A percentile compares a stretch with the other conserved stretches of the same genome.
Evolutionary conservation across 768 basidiomycete genomes (phyloP).

Genomic region (Steccherinum ochraceum): DNA sequence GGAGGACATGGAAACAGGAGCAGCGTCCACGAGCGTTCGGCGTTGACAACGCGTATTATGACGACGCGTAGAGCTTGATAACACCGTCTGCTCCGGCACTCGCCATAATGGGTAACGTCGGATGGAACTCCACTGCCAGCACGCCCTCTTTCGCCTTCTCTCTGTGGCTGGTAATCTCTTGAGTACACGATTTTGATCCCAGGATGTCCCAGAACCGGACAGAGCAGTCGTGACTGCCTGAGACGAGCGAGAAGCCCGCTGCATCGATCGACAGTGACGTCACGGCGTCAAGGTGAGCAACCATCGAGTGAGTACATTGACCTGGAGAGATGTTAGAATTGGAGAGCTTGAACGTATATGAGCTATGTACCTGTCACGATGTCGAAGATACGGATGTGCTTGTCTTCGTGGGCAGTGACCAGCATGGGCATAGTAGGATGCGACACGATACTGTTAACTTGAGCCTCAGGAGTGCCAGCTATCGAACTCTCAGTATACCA

Average conservation of each 20-base stretch:
- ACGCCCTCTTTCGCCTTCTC: conserved; percentile 90
- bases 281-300: conserved; percentile 87
- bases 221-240: conserved; percentile 91
- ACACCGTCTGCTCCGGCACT: conserved; percentile 96
- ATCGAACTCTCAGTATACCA: no score
- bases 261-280: conserved; percentile 88
- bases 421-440: conserved; percentile 88
- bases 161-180: conserved; percentile 86
- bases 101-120: conserved; percentile 78
- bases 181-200: conserved; percentile 71
- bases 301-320: conserved; percentile 84
- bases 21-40: conserved; percentile 6
- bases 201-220: conserved; percentile 93
- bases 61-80: conserved; percentile 85
- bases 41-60: conserved; percentile 35
- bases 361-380: conserved; percentile 60
- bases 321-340: conserved; percentile 37
- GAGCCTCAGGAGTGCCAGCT: conserved; percentile 70
- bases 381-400: conserved; percentile 87
- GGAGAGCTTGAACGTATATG: neutral
- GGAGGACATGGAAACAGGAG: no score
- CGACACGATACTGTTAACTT: conserved; percentile 81
- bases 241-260: conserved; percentile 81
- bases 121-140: conserved; percentile 80
- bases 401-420: conserved; percentile 91